Percentiles rank a stretch among this genome's conserved stretches.
Conservation (phyloP, 192 early-diverging fungal species). For the Umbelopsis sp. region DNA sequence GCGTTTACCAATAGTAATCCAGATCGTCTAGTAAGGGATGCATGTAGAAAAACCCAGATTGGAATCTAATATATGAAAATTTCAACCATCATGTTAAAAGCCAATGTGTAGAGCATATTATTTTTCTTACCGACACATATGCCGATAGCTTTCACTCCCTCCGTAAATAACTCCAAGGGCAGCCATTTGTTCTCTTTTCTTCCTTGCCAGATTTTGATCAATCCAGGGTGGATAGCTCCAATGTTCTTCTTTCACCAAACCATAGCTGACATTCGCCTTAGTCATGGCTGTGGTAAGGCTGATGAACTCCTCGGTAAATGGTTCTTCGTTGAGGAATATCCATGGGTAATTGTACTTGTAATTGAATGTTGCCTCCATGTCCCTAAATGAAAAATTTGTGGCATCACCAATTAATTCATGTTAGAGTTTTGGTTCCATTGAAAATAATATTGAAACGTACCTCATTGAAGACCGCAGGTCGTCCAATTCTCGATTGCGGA, state of each 20-base stretch:
- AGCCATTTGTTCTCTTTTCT: conserved; percentile 56
- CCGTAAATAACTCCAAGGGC: conserved; percentile 60
- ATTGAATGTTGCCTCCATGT: conserved; percentile 69
- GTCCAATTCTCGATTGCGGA: conserved; percentile 70
- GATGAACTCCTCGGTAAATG: conserved; percentile 66
- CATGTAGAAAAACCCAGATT: conserved; percentile 78
- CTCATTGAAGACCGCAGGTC: conserved; percentile 63
- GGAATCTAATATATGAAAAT: conserved; percentile 40
- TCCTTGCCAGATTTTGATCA: conserved; percentile 56
- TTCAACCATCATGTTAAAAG: background rate
- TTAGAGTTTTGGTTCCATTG: no score
- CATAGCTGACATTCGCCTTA: conserved; percentile 55
- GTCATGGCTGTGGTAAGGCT: conserved; percentile 48
- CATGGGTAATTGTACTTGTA: conserved; percentile 72
- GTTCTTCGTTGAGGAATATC: conserved; percentile 78
- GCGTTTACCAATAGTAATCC: conserved; percentile 88
- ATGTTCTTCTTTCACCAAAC: conserved; percentile 63
- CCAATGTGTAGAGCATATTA: background rate
- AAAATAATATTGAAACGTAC: background rate
- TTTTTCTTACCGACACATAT: conserved; percentile 67
- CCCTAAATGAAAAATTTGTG: background rate
- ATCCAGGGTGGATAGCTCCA: conserved; percentile 87
- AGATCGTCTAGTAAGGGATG: conserved; percentile 68
- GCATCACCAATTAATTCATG: conserved; percentile 32
- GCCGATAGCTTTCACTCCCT: conserved; percentile 67